phyloP scores from a whole-genome alignment of 495 filamentous ascomycete genomes.

The Aspergillus nanangensis region DNA sequence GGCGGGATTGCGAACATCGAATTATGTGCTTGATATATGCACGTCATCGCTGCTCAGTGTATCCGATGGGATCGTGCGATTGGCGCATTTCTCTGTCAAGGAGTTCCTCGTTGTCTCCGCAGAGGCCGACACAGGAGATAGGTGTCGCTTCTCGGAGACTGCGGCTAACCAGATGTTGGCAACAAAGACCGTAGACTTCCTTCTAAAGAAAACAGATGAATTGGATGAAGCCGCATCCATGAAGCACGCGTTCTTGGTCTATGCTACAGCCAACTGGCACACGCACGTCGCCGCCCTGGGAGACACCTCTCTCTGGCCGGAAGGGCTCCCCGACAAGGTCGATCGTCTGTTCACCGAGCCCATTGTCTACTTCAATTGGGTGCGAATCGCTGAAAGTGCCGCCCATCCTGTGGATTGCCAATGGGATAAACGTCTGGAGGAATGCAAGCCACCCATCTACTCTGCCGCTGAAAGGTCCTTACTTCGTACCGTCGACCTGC shows the following conservation, averaged over 20 bases:
- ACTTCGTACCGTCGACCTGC: no score
- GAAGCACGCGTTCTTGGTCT: background rate
- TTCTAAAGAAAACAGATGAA: background rate
- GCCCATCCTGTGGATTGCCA: background rate
- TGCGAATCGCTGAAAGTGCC: background rate
- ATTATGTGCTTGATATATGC: conserved; percentile 2
- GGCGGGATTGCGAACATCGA: background rate
- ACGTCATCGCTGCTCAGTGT: conserved; percentile 5
- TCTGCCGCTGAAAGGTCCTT: no score
- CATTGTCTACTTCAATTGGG: conserved; percentile 6
- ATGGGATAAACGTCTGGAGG: background rate
- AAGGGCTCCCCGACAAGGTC: background rate
- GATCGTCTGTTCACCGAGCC: conserved; percentile 1
- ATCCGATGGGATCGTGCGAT: background rate
- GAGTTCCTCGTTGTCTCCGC: conserved; percentile 5
- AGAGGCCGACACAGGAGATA: background rate
- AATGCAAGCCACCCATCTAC: background rate
- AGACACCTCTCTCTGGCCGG: background rate
- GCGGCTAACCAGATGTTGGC: background rate
- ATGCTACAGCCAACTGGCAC: conserved; percentile 2
- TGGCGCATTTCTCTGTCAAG: conserved; percentile 13
- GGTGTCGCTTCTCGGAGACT: background rate
- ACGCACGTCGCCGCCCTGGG: background rate
- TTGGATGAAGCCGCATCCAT: background rate
- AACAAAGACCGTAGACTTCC: background rate